Conservation (phyloP, 2,329 filamentous ascomycete species). For the Apiospora phragmitis region DNA sequence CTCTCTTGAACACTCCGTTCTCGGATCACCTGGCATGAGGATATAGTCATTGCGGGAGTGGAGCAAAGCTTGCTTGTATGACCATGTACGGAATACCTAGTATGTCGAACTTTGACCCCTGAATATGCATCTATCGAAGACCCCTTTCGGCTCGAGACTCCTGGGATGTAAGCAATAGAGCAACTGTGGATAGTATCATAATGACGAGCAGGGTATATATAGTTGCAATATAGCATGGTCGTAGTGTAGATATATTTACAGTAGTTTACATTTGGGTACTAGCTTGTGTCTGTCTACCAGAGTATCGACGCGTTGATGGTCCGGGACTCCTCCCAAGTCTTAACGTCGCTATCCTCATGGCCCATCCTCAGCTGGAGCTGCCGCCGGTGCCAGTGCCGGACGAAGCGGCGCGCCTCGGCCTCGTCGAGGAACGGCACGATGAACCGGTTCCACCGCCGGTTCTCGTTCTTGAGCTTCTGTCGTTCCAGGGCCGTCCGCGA, state of each 20-base stretch:
- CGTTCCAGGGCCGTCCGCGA: background rate
- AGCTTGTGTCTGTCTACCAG: constrained; percentile 23
- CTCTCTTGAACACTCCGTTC: background rate
- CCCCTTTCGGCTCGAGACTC: background rate
- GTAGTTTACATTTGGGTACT: background rate
- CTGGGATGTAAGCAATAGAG: background rate
- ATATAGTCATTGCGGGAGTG: background rate
- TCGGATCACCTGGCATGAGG: background rate
- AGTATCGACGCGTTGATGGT: constrained; percentile 29
- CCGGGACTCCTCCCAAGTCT: constrained; percentile 29
- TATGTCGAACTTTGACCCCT: background rate
- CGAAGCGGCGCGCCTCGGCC: constrained; percentile 53
- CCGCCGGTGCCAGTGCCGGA: constrained; percentile 44
- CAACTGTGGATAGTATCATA: background rate
- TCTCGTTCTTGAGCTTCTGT: constrained; percentile 18
- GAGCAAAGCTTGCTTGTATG: background rate
- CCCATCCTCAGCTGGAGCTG: constrained; percentile 30
- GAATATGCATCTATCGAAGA: background rate
- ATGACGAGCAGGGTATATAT: background rate
- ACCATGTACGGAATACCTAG: no score
- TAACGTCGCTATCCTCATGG: constrained; percentile 11
- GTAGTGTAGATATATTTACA: background rate
- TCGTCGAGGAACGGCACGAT: constrained; percentile 57
- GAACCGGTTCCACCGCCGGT: constrained; percentile 45
- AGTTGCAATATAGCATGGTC: background rate